Evolutionary conservation across 75 land plant species (phyloP).

Genomic region (Larix kaempferi): DNA sequence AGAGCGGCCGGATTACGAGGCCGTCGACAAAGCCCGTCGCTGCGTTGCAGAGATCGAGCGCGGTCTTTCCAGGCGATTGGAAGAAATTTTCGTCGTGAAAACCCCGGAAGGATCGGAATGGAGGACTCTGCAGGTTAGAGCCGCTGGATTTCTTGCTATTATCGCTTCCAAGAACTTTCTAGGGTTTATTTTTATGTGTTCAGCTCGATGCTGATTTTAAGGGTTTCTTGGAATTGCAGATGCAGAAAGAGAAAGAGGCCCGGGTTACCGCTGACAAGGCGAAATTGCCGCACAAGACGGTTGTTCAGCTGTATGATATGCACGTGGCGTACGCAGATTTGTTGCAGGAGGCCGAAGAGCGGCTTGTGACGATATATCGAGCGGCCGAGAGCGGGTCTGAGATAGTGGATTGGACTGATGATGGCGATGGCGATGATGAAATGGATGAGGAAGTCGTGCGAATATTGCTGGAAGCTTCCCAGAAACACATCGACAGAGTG

Average conservation of each 20-base stretch:
- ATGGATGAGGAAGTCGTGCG: conserved; percentile 54
- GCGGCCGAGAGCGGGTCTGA: conserved; percentile 13
- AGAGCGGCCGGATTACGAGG: conserved; percentile 25
- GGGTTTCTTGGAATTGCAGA: conserved; percentile 18
- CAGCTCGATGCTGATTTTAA: background rate
- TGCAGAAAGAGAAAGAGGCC: conserved; percentile 41
- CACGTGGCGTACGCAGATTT: conserved; percentile 65
- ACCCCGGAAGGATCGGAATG: background rate
- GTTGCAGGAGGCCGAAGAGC: conserved; percentile 67
- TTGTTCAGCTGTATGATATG: conserved; percentile 73
- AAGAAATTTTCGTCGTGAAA: background rate
- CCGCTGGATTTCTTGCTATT: background rate
- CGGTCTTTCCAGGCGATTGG: too few relatives aligned
- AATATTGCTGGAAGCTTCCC: conserved; percentile 34
- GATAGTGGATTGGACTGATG: background rate
- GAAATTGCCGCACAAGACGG: conserved; percentile 31
- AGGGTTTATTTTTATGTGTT: too few relatives aligned
- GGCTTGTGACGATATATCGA: conserved; percentile 44
- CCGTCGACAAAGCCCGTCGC: background rate
- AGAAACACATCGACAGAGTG: conserved; percentile 35
- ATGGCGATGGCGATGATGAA: conserved; percentile 6
- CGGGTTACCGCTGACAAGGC: conserved; percentile 49
- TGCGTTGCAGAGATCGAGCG: background rate
- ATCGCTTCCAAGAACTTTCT: too few relatives aligned
- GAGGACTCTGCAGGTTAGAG: conserved; percentile 1